Evolutionary conservation across 75 land plant genomes (phyloP), one percentile per base, ranked within the genome.

Genomic region (Sequoiadendron giganteum): DNA sequence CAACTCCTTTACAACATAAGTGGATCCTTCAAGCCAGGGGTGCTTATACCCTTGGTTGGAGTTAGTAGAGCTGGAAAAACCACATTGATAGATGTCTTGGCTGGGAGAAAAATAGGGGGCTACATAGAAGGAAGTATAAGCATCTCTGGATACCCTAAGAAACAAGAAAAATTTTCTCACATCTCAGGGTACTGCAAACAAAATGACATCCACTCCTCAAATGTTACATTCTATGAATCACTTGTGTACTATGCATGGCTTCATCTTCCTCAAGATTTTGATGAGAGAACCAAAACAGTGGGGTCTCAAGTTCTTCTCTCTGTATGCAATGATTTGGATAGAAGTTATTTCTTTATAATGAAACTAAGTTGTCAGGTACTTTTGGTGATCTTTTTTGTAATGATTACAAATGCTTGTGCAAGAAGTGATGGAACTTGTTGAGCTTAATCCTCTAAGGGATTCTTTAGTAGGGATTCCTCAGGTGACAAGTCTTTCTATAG

Each of bases 401-500:
- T 78, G 21, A 79, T 3, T 79, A 40, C 85, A 94, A 93, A 91
- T 93, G 89, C 92, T 94, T 87, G 93, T 94, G 47, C 92, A 88
- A 65, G 93, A 94, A 78, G 93, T 94, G 16, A 91, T 94, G 93
- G 95, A 94, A 30, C 83, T 94, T 21, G 90, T 94, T 28, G 95
- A 94, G 79, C 85, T 88, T 36, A 36, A 0, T 36, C 38, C 38
- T 36, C 38, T 36, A 36, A 36, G 38, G 38, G 38, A 36, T 36
- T 92, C 95, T 54, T 81, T 94, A 14, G 95, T 94, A 34, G 95
- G 95, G 55, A 89, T 94, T 42, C 95, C 95, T 45, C 92, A 92
- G 25, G 88, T 92, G 13, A 90, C 86, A 65, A 93, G 95, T n/a
- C 86, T 94, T 18, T 92, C 95, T 15, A 91, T 92, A 36, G 38